phyloP scores from a whole-genome alignment of 192 early-diverging fungal species.

The Entophlyctis luteolus region DNA sequence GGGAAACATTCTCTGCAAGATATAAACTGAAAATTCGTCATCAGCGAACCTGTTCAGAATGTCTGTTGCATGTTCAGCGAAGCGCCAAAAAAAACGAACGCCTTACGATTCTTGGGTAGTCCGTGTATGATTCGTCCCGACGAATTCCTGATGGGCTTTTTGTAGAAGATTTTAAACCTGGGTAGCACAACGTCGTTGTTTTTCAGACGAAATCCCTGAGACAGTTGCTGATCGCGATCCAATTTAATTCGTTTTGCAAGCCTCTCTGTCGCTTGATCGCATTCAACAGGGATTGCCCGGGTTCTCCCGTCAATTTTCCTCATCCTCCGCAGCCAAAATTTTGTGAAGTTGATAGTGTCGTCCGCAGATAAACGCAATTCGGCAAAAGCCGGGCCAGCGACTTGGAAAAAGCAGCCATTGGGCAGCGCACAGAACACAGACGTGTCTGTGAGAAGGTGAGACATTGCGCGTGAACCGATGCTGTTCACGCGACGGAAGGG shows the following conservation, averaged over 20 bases:
- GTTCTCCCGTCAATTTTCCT: too few species aligned
- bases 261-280: too few species aligned
- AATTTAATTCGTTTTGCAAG: too few species aligned
- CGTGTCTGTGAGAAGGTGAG: constrained; percentile 33
- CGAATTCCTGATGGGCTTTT: constrained; percentile 14
- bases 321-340: too few species aligned
- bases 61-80: not conserved
- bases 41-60: not conserved
- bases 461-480: constrained; percentile 41
- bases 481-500: constrained; percentile 17
- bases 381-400: constrained; percentile 30
- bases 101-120: constrained; percentile 31
- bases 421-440: constrained; percentile 28
- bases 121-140: constrained; percentile 22
- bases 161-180: constrained; percentile 34
- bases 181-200: constrained; percentile 15
- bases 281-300: too few species aligned
- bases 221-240: too few species aligned
- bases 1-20: constrained; percentile 10
- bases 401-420: constrained; percentile 36
- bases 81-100: not conserved
- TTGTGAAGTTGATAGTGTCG: too few species aligned
- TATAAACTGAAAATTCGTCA: not conserved
- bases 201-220: not conserved
- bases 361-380: not conserved